These are phyloP conservation scores for Apiospora marii DNA, from an alignment of 2,329 filamentous ascomycete species.

Conservation along the genomic window DNA sequence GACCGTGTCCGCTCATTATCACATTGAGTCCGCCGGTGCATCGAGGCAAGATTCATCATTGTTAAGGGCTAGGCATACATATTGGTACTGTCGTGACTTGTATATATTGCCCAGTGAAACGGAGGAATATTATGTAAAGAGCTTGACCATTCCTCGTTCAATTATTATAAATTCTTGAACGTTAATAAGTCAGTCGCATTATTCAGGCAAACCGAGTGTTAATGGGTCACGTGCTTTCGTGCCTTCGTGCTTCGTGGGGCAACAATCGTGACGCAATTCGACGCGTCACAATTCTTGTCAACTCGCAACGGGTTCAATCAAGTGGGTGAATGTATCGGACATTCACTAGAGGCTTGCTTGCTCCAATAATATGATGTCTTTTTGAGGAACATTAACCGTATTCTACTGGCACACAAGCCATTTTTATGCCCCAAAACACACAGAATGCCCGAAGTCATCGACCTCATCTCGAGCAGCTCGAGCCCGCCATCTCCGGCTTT, in stretches of 20 bases:
- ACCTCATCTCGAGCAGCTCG: conserved; percentile 44
- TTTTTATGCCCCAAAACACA: neutral
- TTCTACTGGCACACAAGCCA: too few species aligned
- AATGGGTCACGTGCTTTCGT: neutral
- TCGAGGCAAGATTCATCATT: neutral
- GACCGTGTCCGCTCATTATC: too few species aligned
- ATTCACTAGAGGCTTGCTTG: neutral
- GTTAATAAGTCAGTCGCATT: neutral
- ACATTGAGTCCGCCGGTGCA: neutral
- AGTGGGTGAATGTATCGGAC: neutral
- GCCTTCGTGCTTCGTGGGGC: neutral
- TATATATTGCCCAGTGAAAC: neutral
- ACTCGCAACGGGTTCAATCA: neutral
- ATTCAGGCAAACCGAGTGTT: neutral
- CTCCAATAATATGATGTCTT: neutral
- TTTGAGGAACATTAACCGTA: neutral
- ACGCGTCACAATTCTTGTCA: neutral
- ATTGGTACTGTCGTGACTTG: neutral
- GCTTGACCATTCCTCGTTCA: neutral
- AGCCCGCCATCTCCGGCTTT: conserved; percentile 33
- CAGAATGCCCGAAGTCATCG: conserved; percentile 47
- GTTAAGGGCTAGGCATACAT: neutral
- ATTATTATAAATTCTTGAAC: neutral
- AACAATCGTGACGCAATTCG: neutral
- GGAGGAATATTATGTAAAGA: neutral